Evolutionary conservation across 1,284 basidiomycete genomes (phyloP).

Genomic region (Heterobasidion annosum): DNA sequence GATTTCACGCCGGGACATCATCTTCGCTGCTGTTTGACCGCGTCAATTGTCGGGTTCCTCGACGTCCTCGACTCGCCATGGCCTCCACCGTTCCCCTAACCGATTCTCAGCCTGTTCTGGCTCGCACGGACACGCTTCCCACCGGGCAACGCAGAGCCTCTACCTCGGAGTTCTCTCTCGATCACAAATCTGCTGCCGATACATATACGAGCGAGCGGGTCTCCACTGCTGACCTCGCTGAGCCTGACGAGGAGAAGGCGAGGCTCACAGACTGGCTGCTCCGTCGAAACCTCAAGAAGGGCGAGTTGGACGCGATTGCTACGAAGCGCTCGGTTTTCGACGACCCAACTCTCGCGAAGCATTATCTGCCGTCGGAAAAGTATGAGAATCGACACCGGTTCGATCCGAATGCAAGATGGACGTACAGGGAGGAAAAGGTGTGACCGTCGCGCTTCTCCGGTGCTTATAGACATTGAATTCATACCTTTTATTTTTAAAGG

Average conservation of each 20-base stretch:
- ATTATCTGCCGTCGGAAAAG: slow-evolving; percentile 45
- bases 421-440: slow-evolving; percentile 54
- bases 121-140: background rate
- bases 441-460: slow-evolving; percentile 8
- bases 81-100: background rate
- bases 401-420: slow-evolving; percentile 62
- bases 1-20: background rate
- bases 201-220: background rate
- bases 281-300: background rate
- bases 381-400: slow-evolving; percentile 64
- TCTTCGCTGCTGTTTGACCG: background rate
- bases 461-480: background rate
- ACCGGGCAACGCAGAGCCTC: background rate
- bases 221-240: slow-evolving; percentile 4
- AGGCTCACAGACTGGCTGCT: slow-evolving; percentile 11
- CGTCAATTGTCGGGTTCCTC: background rate
- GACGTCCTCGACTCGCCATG: background rate
- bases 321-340: slow-evolving; percentile 50
- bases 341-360: slow-evolving; percentile 39
- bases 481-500: slow-evolving; percentile 18
- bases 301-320: slow-evolving; percentile 36
- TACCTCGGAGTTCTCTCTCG: background rate
- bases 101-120: background rate
- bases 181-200: slow-evolving; percentile 1
- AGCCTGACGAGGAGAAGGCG: slow-evolving; percentile 9